A percentile compares a stretch with the other conserved stretches of the same genome.
These are phyloP conservation scores for Persicaria maculosa DNA, from an alignment of 148 eudicot species.

Conservation along the genomic window DNA sequence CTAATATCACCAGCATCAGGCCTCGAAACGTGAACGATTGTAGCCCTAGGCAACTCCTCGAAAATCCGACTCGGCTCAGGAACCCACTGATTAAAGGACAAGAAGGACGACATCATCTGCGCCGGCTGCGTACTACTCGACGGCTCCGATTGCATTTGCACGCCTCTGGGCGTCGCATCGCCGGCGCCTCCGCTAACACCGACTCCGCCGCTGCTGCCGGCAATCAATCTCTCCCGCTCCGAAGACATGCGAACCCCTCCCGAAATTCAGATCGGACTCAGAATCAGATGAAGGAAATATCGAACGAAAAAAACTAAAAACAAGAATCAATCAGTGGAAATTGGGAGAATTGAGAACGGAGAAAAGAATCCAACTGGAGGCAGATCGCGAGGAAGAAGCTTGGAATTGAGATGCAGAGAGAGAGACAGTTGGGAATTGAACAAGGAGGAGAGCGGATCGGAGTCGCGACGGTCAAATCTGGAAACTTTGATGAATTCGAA, in stretches of 20 bases:
- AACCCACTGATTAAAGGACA: conserved; percentile 34
- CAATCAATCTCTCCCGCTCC: conserved; percentile 42
- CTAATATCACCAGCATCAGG: conserved; percentile 92
- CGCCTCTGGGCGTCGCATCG: conserved; percentile 29
- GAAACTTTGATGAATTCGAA: conserved; percentile 7
- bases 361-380: neutral
- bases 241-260: conserved; percentile 33
- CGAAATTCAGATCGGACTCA: neutral
- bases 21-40: conserved; percentile 65
- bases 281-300: neutral
- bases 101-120: conserved; percentile 37
- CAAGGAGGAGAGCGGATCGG: conserved; percentile 3
- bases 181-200: neutral
- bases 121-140: conserved; percentile 17
- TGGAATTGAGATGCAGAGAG: neutral
- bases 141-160: conserved; percentile 55
- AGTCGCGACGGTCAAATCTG: conserved; percentile 6
- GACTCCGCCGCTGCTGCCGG: conserved; percentile 35
- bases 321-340: neutral
- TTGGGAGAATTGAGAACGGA: neutral
- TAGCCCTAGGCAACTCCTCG: conserved; percentile 84
- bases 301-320: neutral
- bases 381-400: neutral
- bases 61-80: conserved; percentile 57
- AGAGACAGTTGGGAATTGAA: conserved; percentile 4